Percentiles rank a stretch among this genome's conserved stretches.
Conservation (phyloP, 2,329 filamentous ascomycete genomes). For the Cercospora sojina region DNA sequence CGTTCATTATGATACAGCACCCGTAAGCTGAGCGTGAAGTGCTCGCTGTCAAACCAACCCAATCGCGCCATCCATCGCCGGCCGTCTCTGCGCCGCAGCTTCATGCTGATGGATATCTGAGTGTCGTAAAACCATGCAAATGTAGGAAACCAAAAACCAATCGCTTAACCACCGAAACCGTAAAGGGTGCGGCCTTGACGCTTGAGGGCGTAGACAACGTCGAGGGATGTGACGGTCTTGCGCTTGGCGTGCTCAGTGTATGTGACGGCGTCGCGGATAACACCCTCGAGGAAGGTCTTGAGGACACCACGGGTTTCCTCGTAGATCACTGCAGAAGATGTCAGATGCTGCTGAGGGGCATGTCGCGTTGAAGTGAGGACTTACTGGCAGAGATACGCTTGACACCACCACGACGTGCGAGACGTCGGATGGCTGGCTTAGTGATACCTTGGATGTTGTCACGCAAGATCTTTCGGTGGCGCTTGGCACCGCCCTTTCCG, state of each 20-base stretch:
- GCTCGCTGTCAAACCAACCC: constrained; percentile 30
- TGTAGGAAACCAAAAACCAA: constrained; percentile 28
- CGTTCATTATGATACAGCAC: constrained; percentile 37
- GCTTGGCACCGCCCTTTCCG: constrained; percentile 97
- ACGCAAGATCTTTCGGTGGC: constrained; percentile 97
- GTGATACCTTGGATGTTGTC: constrained; percentile 99
- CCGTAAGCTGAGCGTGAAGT: constrained; percentile 31
- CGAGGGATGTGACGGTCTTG: constrained; percentile 66
- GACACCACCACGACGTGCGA: constrained; percentile 98
- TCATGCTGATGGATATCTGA: constrained; percentile 39
- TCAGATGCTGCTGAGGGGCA: constrained; percentile 30
- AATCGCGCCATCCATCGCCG: constrained; percentile 38
- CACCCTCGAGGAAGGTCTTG: constrained; percentile 80
- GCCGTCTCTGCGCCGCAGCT: constrained; percentile 33
- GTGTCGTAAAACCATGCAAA: constrained; percentile 40
- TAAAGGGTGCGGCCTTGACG: constrained; percentile 65
- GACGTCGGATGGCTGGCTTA: constrained; percentile 97
- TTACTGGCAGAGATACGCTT: constrained; percentile 98
- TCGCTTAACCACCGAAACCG: constrained; percentile 64
- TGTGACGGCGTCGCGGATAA: constrained; percentile 76
- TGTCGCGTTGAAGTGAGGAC: constrained; percentile 16
- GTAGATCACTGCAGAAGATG: constrained; percentile 64
- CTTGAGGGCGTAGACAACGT: constrained; percentile 64
- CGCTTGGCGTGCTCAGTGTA: constrained; percentile 83
- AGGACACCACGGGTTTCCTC: constrained; percentile 79